Evolutionary conservation across 225 moss, liverwort and hornwort species (phyloP), one percentile per base, ranked within the genome.

Genomic region (Straminergon stramineum): DNA sequence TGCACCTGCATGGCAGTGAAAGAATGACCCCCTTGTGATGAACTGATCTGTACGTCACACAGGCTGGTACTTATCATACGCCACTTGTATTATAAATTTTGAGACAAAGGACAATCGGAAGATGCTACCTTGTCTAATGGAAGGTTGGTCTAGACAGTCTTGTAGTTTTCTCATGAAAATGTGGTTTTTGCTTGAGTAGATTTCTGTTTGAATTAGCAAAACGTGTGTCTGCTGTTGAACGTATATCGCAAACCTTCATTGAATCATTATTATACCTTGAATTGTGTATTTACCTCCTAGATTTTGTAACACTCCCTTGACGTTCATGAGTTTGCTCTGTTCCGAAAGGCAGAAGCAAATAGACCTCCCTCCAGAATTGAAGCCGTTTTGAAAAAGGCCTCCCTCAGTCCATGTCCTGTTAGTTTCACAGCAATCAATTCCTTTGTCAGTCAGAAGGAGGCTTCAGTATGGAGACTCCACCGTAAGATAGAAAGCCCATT

Each of bases 1-100:
- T 88, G 88, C 75, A 61, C 85, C 79, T 91, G 89, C 90, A 71
- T 88, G 76, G 83, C 86, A 85, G 85, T 93, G 93, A 91, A 66
- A 86, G 86, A 73, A 86, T 83, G 37, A 75, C 81, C 84, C 71
- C 74, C 68, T 90, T 66, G 74, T 79, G 91, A 80, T 90, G 19
- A 55, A 83, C 83, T 43, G 65, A 85, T 93, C 18, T 68, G 62
- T 45, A 21, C 86, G 67, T 93, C 81, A 88, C 90, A 45, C 67
- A 79, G 58, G 85, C 71, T 75, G 88, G 80, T 88, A 79, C 75
- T 88, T 81, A 84, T 82, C 88, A 86, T 75, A 79, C 88, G 84
- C 86, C 84, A 79, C 75, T 82, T 93, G 93, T 91, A 90, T 81
- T 85, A 83, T 91, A 90, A 79, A 57, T 61, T 75, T 67, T 63